Percentiles rank a stretch among this genome's conserved stretches.
Evolutionary conservation across 2,329 filamentous ascomycete species (phyloP).

Genomic region (Ceratocystiopsis minuta): DNA sequence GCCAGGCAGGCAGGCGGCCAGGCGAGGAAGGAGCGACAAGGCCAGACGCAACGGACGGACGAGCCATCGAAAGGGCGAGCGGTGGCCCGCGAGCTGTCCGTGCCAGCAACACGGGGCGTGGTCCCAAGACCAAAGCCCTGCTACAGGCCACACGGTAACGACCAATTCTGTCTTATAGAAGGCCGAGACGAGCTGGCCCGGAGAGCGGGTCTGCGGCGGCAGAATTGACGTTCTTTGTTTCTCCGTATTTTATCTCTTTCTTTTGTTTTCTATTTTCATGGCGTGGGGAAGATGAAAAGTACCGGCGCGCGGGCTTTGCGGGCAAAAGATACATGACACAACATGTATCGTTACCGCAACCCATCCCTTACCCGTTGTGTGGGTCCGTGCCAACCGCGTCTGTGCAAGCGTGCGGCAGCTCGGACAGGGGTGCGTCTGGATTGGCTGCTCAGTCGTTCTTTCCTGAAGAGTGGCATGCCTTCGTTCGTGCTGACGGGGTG

Average conservation of each 20-base stretch:
- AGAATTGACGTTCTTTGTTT: not conserved
- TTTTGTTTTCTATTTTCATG: not conserved
- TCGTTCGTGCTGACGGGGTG: no score
- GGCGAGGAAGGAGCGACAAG: no score
- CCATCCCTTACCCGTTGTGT: conserved; percentile 10
- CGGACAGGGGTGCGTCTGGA: conserved; percentile 8
- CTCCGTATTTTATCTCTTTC: not conserved
- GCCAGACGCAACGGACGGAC: no score
- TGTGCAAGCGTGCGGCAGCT: conserved; percentile 11
- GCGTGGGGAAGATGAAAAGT: conserved; percentile 5
- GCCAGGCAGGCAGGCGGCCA: no score
- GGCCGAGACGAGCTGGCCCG: no score
- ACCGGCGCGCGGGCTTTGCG: not conserved
- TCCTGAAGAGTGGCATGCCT: no score
- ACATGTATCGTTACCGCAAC: conserved; percentile 1
- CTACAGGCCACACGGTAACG: not conserved
- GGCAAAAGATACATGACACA: no score
- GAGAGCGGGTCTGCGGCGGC: no score
- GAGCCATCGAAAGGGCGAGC: no score
- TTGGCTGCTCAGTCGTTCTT: conserved; percentile 1
- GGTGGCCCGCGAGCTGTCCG: no score
- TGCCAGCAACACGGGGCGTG: no score
- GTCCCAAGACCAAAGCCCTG: no score
- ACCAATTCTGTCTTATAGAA: not conserved
- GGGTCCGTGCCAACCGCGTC: conserved; percentile 11